Percentiles rank a stretch among this genome's conserved stretches.
These are phyloP conservation scores for Xylariales sp. DNA, from an alignment of 2,329 filamentous ascomycete genomes.

Conservation along the genomic window DNA sequence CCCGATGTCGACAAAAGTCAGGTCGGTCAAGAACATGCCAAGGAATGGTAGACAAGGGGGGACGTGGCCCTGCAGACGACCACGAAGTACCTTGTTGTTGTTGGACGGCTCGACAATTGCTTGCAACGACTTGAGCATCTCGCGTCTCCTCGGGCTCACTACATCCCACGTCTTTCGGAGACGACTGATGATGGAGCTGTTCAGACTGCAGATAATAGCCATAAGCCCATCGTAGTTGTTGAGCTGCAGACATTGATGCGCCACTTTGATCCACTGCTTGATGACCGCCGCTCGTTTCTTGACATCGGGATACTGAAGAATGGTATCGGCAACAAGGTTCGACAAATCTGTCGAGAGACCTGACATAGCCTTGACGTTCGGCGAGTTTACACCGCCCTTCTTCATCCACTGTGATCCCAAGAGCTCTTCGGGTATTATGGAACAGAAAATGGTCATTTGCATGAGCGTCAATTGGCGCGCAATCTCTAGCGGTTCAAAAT, in stretches of 20 bases:
- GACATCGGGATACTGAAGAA: conserved; percentile 79
- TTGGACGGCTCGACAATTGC: conserved; percentile 83
- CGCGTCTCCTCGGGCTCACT: conserved; percentile 78
- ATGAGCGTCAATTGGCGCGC: conserved; percentile 90
- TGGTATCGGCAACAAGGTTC: conserved; percentile 88
- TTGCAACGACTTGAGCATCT: conserved; percentile 72
- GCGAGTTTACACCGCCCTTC: conserved; percentile 70
- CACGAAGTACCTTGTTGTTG: conserved; percentile 84
- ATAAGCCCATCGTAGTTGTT: conserved; percentile 96
- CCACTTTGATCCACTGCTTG: conserved; percentile 98
- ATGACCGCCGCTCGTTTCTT: conserved; percentile 89
- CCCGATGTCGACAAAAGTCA: conserved; percentile 93
- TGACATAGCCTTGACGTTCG: conserved; percentile 93
- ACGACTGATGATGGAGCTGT: conserved; percentile 84
- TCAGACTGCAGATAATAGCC: conserved; percentile 93
- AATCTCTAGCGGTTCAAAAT: conserved; percentile 87
- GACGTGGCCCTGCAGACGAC: conserved; percentile 77
- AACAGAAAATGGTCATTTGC: conserved; percentile 86
- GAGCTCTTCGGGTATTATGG: conserved; percentile 87
- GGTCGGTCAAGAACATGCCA: conserved; percentile 91
- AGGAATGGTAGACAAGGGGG: conserved; percentile 93
- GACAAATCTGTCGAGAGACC: conserved; percentile 87
- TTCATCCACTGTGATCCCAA: conserved; percentile 93
- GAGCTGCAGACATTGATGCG: conserved; percentile 77
- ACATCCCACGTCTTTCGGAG: conserved; percentile 89